Evolutionary conservation across 2,329 filamentous ascomycete genomes (phyloP).

Genomic region (Microcera coccophila): DNA sequence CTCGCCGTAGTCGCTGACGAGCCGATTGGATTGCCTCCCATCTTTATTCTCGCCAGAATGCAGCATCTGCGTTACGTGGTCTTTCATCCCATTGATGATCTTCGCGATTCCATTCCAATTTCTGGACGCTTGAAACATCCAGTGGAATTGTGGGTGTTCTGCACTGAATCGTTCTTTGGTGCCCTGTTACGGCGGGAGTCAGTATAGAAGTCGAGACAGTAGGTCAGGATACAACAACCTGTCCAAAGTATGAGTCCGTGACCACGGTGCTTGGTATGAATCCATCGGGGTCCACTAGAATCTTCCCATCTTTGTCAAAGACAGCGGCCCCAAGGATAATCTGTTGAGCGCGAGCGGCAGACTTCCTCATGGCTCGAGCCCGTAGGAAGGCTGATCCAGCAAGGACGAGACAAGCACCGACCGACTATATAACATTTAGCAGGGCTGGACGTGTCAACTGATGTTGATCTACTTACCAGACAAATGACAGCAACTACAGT

Average conservation of each 20-base stretch:
- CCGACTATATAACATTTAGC: constrained; percentile 42
- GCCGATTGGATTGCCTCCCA: constrained; percentile 34
- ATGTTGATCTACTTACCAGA: constrained; percentile 48
- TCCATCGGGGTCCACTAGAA: constrained; percentile 68
- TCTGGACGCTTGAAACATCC: constrained; percentile 77
- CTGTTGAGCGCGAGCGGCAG: constrained; percentile 58
- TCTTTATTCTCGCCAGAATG: constrained; percentile 20
- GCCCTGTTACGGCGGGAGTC: constrained; percentile 26
- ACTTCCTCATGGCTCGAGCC: constrained; percentile 49
- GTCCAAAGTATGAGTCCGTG: constrained; percentile 70
- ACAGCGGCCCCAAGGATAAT: constrained; percentile 58
- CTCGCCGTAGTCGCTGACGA: constrained; percentile 52
- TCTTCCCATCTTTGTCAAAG: constrained; percentile 62
- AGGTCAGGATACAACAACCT: too few relatives aligned
- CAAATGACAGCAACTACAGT: constrained; percentile 72
- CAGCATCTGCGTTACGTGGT: constrained; percentile 58
- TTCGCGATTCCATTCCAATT: constrained; percentile 69
- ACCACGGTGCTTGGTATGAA: constrained; percentile 70
- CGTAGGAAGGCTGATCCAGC: constrained; percentile 52
- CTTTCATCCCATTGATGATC: constrained; percentile 67
- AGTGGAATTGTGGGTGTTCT: constrained; percentile 76
- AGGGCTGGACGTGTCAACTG: neutral
- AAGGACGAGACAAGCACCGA: constrained; percentile 59
- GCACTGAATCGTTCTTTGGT: constrained; percentile 71
- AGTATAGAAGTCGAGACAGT: too few relatives aligned